A percentile compares a stretch with the other conserved stretches of the same genome.
phyloP scores from a whole-genome alignment of 2,329 filamentous ascomycete genomes.

The Teratosphaeria nubilosa region DNA sequence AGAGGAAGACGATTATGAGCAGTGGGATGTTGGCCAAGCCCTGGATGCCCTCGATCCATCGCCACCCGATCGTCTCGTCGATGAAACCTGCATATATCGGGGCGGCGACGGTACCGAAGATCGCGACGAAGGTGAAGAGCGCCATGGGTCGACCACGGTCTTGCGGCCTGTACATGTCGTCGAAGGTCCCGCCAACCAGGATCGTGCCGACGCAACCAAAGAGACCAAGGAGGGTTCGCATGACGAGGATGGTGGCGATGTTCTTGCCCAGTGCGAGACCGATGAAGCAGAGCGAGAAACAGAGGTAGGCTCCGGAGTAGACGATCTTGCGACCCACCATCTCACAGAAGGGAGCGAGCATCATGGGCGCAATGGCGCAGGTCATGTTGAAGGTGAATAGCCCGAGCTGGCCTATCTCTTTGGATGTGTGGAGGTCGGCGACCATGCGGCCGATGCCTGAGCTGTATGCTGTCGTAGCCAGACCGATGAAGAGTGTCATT shows the following conservation, averaged over 20 bases:
- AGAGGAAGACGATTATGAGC: slow-evolving; percentile 33
- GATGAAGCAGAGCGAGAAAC: slow-evolving; percentile 40
- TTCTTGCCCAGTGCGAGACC: slow-evolving; percentile 39
- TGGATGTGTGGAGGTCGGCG: slow-evolving; percentile 33
- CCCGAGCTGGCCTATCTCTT: slow-evolving; percentile 38
- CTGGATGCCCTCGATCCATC: slow-evolving; percentile 47
- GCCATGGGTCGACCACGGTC: slow-evolving; percentile 39
- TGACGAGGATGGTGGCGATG: slow-evolving; percentile 39
- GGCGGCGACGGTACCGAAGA: slow-evolving; percentile 43
- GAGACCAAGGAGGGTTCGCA: slow-evolving; percentile 38
- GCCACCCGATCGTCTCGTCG: slow-evolving; percentile 43
- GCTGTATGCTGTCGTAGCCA: slow-evolving; percentile 45
- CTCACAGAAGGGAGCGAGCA: slow-evolving; percentile 42
- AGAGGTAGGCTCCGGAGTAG: slow-evolving; percentile 37
- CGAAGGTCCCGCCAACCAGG: slow-evolving; percentile 41
- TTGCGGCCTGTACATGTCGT: slow-evolving; percentile 39
- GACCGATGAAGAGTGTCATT: slow-evolving; percentile 46
- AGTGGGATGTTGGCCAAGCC: slow-evolving; percentile 43
- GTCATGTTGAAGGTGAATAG: slow-evolving; percentile 43
- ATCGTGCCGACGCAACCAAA: slow-evolving; percentile 43
- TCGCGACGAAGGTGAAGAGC: slow-evolving; percentile 40
- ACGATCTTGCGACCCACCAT: slow-evolving; percentile 38
- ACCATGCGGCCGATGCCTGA: slow-evolving; percentile 40
- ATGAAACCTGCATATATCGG: slow-evolving; percentile 47
- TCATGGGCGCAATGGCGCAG: slow-evolving; percentile 38